Evolutionary conservation across 768 basidiomycete species (phyloP), one percentile per base, ranked within the genome.

Genomic region (Mycena belliarum): DNA sequence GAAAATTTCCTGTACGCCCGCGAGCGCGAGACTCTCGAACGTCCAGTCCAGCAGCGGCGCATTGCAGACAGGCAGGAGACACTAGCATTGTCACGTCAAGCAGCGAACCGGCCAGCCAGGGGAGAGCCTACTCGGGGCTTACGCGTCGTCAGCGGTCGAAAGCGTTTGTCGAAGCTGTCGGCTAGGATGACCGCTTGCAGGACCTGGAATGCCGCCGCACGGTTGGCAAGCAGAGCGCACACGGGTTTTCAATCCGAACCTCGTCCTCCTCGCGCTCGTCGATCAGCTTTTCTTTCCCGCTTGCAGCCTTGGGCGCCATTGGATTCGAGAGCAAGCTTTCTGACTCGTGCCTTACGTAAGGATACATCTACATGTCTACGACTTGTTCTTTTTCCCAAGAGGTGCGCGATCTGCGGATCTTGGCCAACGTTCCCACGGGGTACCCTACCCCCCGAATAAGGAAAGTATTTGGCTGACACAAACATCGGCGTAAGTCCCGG

Each of bases 181-280:
- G 96, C 94, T 40, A 99, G 87, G 42, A 99, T 86, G 54, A 98
- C 91, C 18, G 96, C 96, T 68, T 98, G 95, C 0, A 98, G 77
- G 20, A 92, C 58, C 62, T 63, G 46, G 12, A 50, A 28, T 23
- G 40, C 40, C n/a, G 20, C 37, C 33, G 49, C 14, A 43, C 35
- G 35, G 53, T 59, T 47, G 48, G 59, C 35, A 25, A 51, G 16
- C 18, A 59, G 37, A 21, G 50, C 41, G 46, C 43, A 48, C 37
- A 52, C 24, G 49, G 23, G 11, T 29, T 52, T 28, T 52, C 44
- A 29, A 49, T 4, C 25, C 52, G 53, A 56, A 63, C 85, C 49
- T 97, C 89, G 51, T 95, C 91, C 48, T 93, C 88, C 15, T 32
- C 29, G 29, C 29, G 29, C 29, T 86, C 85, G 49, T 79, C 81